These are phyloP conservation scores for Calonectria multiphialidica DNA, from an alignment of 2,329 filamentous ascomycete genomes.

Conservation along the genomic window DNA sequence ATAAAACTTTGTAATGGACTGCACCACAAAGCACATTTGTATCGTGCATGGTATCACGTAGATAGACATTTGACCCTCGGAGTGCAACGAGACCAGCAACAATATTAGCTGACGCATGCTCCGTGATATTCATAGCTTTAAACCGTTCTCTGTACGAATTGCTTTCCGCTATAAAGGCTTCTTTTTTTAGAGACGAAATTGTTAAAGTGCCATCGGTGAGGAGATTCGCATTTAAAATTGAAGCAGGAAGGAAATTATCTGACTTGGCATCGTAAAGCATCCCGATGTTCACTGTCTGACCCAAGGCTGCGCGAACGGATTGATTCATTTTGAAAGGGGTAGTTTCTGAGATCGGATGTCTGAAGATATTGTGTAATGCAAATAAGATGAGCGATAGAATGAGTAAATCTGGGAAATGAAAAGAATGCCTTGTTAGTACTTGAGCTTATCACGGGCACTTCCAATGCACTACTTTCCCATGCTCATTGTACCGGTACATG, in stretches of 20 bases:
- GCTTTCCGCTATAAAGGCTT: background rate
- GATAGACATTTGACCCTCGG: background rate
- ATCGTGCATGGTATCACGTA: background rate
- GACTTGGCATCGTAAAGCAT: background rate
- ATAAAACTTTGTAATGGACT: background rate
- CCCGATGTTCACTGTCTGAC: too few relatives aligned
- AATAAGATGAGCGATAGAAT: too few relatives aligned
- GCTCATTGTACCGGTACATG: too few relatives aligned
- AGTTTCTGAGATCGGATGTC: too few relatives aligned
- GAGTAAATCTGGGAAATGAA: too few relatives aligned
- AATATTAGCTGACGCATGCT: background rate
- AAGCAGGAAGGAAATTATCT: background rate
- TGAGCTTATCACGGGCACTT: too few relatives aligned
- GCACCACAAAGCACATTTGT: background rate
- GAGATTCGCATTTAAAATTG: background rate
- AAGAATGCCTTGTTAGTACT: too few relatives aligned
- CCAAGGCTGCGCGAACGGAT: too few relatives aligned
- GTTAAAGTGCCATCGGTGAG: background rate
- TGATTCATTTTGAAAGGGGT: too few relatives aligned
- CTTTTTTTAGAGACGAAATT: background rate
- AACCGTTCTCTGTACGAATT: background rate
- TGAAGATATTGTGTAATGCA: too few relatives aligned
- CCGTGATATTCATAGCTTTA: background rate
- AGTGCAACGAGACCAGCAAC: background rate
- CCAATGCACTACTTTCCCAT: too few relatives aligned